Evolutionary conservation across 805 yeast genomes (phyloP).

Genomic region (Candida ovalis): DNA sequence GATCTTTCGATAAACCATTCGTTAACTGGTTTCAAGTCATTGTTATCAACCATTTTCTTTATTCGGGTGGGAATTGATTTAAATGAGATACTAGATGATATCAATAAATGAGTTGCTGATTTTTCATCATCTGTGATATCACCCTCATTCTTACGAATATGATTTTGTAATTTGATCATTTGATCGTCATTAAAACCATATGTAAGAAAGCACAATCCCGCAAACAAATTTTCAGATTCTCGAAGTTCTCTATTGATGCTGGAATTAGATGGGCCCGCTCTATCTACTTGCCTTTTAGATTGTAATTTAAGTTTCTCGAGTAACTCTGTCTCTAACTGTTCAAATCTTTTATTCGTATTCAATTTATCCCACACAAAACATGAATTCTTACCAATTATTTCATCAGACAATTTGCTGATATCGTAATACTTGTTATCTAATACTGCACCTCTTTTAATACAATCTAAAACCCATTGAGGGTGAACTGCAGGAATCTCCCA

Average conservation of each 20-base stretch:
- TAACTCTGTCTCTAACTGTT: constrained; percentile 7
- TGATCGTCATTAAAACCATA: constrained; percentile 24
- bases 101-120: constrained; percentile 35
- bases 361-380: constrained; percentile 37
- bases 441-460: constrained; percentile 41
- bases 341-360: background rate
- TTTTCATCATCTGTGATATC: constrained; percentile 16
- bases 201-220: constrained; percentile 38
- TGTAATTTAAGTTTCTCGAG: background rate
- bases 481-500: constrained; percentile 51
- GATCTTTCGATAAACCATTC: constrained; percentile 34
- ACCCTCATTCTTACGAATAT: constrained; percentile 23
- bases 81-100: constrained; percentile 23
- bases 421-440: constrained; percentile 39
- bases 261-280: background rate
- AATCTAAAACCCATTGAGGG: constrained; percentile 48
- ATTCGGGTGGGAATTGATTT: constrained; percentile 16
- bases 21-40: constrained; percentile 27
- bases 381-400: constrained; percentile 27
- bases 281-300: background rate
- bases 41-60: constrained; percentile 8
- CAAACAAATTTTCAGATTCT: constrained; percentile 32
- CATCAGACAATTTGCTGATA: constrained; percentile 18
- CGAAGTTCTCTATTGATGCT: no score
- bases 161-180: constrained; percentile 10